phyloP scores from a whole-genome alignment of 2,329 filamentous ascomycete genomes.

The Periconia macrospinosa region DNA sequence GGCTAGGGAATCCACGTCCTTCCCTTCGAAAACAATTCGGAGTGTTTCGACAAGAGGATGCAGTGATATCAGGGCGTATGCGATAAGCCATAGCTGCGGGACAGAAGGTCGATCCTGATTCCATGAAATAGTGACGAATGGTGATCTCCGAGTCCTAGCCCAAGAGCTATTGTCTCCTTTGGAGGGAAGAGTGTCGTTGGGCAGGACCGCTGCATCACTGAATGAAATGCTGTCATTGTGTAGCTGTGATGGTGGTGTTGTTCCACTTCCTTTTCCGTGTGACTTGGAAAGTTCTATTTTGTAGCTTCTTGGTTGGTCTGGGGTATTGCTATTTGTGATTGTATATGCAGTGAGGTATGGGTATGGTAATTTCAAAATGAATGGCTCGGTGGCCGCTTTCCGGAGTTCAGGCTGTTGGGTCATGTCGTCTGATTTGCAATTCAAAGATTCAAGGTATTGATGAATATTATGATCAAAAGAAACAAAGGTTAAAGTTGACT shows the following conservation, averaged over 20 bases:
- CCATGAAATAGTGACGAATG: slow-evolving; percentile 49
- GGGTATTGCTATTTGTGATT: slow-evolving; percentile 25
- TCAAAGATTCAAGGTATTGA: no score
- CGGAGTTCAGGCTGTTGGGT: slow-evolving; percentile 9
- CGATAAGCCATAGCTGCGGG: slow-evolving; percentile 51
- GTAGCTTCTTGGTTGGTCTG: slow-evolving; percentile 20
- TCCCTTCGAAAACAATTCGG: slow-evolving; percentile 46
- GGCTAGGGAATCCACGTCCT: slow-evolving; percentile 39
- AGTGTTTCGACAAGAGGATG: slow-evolving; percentile 50
- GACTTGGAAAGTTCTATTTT: slow-evolving; percentile 23
- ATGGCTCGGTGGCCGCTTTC: slow-evolving; percentile 16
- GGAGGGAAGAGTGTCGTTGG: slow-evolving; percentile 24
- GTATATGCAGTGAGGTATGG: slow-evolving; percentile 42
- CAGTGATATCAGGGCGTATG: slow-evolving; percentile 50
- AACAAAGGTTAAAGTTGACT: no score
- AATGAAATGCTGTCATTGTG: slow-evolving; percentile 33
- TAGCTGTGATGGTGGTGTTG: slow-evolving; percentile 25
- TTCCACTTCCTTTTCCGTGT: slow-evolving; percentile 19
- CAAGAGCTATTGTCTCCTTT: slow-evolving; percentile 43
- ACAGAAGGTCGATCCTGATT: slow-evolving; percentile 43
- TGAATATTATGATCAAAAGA: background rate
- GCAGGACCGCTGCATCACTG: slow-evolving; percentile 30
- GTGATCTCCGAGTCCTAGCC: slow-evolving; percentile 51
- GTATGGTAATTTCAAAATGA: slow-evolving; percentile 40
- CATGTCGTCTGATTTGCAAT: slow-evolving; percentile 23